These are phyloP conservation scores for Xerocomus spinulosus DNA, from an alignment of 768 basidiomycete genomes.

Conservation along the genomic window DNA sequence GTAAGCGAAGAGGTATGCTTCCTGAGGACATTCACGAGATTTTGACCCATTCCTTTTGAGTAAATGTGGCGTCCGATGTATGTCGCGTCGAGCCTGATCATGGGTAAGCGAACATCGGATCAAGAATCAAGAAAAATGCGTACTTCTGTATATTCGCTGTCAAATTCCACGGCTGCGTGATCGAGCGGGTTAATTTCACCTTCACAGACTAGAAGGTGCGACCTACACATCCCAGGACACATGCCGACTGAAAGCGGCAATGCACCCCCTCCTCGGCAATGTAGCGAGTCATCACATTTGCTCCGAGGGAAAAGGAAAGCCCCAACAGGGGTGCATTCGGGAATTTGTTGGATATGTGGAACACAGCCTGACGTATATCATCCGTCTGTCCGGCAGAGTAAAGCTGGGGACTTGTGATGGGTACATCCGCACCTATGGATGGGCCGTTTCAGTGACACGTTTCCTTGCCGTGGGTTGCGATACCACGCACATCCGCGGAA, in stretches of 20 bases:
- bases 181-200: conserved; percentile 10
- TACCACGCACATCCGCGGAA: conserved; percentile 78
- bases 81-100: conserved; percentile 47
- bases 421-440: conserved; percentile 71
- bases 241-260: conserved; percentile 60
- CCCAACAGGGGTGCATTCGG: conserved; percentile 82
- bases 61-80: conserved; percentile 63
- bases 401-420: conserved; percentile 75
- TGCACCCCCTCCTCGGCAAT: conserved; percentile 74
- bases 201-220: conserved; percentile 1
- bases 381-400: conserved; percentile 90
- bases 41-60: conserved; percentile 74
- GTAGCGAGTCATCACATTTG: conserved; percentile 87
- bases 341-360: conserved; percentile 66
- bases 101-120: conserved; percentile 7
- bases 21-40: conserved; percentile 56
- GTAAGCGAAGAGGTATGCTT: conserved; percentile 47
- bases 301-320: conserved; percentile 90
- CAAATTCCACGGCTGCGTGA: conserved; percentile 48
- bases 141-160: conserved; percentile 34
- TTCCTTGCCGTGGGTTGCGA: conserved; percentile 4
- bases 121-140: conserved; percentile 10
- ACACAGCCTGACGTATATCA: conserved; percentile 77
- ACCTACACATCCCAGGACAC: conserved; percentile 72
- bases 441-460: conserved; percentile 12